These are phyloP conservation scores for Eucalyptus regnans DNA, from an alignment of 345 rosid species.

Conservation along the genomic window DNA sequence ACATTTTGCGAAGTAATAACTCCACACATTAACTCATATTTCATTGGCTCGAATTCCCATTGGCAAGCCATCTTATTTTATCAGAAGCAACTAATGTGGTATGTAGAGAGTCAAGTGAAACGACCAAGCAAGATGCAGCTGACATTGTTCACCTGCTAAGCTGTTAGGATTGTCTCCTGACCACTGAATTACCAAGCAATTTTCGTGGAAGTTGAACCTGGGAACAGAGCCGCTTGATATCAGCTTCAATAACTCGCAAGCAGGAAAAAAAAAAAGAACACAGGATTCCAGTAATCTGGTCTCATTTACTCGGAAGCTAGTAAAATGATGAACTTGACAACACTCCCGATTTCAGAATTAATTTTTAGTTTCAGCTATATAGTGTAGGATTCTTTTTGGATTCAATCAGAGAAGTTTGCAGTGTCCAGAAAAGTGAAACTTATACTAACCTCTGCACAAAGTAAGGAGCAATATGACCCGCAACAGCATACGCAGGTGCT, in stretches of 20 bases:
- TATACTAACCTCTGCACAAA: conserved; percentile 67
- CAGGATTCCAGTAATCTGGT: background rate
- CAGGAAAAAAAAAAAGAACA: background rate
- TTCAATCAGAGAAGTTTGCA: background rate
- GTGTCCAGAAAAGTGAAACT: background rate
- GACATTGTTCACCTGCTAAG: conserved; percentile 57
- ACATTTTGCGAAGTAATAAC: background rate
- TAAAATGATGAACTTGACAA: background rate
- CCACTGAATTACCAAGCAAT: conserved; percentile 85
- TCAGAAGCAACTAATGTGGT: background rate
- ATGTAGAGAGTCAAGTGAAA: background rate
- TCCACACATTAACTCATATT: background rate
- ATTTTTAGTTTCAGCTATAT: background rate
- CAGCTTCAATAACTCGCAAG: background rate
- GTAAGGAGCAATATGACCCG: conserved; percentile 70
- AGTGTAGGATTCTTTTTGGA: background rate
- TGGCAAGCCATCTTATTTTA: background rate
- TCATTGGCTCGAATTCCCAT: background rate
- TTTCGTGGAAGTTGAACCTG: conserved; percentile 58
- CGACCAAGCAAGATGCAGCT: background rate
- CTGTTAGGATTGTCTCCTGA: conserved; percentile 99
- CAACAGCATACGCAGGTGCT: conserved; percentile 86
- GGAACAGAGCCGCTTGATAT: background rate
- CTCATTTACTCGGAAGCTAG: background rate
- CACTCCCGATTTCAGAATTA: background rate